Conservation (phyloP, 2,329 filamentous ascomycete genomes). For the Fusarium tjaetaba region DNA sequence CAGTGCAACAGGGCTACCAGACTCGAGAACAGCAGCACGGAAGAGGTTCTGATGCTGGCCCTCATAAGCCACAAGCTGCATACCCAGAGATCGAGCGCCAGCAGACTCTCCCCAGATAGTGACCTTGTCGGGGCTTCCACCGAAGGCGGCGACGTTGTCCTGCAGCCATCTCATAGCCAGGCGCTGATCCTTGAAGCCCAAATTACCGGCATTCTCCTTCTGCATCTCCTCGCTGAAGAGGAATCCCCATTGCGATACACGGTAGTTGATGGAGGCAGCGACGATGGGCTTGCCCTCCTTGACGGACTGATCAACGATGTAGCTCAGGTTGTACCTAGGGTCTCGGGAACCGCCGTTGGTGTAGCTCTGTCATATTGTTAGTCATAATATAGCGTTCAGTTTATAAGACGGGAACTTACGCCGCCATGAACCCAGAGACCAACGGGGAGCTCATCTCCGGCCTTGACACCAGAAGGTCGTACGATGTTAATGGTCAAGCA, state of each 20-base stretch:
- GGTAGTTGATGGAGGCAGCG: conserved; percentile 61
- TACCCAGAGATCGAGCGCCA: conserved; percentile 60
- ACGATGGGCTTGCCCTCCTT: conserved; percentile 60
- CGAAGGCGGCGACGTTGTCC: conserved; percentile 61
- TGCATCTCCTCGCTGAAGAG: conserved; percentile 56
- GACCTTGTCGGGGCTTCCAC: conserved; percentile 57
- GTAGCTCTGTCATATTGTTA: conserved; percentile 35
- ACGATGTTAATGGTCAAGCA: conserved; percentile 43
- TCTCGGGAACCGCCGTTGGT: conserved; percentile 39
- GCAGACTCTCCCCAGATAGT: conserved; percentile 66
- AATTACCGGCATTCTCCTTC: conserved; percentile 57
- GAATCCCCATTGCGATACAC: conserved; percentile 63
- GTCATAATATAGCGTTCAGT: neutral
- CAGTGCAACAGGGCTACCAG: conserved; percentile 52
- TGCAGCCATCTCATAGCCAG: conserved; percentile 61
- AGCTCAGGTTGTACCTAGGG: conserved; percentile 68
- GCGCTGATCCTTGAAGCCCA: conserved; percentile 61
- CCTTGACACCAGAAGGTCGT: conserved; percentile 38
- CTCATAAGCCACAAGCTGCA: conserved; percentile 62
- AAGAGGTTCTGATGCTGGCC: conserved; percentile 65
- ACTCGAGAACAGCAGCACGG: conserved; percentile 61
- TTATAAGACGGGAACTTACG: conserved; percentile 16
- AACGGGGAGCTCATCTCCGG: conserved; percentile 61
- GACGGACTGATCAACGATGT: conserved; percentile 62
- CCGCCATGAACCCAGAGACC: conserved; percentile 68